A percentile compares a stretch with the other conserved stretches of the same genome.
These are phyloP conservation scores for Apiotrichum laibachii DNA, from an alignment of 1,284 basidiomycete species.

Conservation along the genomic window DNA sequence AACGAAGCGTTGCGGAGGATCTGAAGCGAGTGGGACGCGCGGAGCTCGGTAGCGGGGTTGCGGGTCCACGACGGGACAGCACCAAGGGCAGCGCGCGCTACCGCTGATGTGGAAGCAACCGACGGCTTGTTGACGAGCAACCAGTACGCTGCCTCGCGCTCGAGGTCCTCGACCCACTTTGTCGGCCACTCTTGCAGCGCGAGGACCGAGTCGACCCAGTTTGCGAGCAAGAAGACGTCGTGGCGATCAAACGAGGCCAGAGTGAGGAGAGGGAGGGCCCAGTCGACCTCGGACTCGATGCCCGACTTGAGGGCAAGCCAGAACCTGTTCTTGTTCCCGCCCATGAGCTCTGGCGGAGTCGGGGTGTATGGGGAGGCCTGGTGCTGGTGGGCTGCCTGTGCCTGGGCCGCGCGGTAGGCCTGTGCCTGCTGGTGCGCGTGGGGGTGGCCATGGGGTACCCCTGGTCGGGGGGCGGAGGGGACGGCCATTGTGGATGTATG, in stretches of 20 bases:
- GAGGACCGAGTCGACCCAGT: constrained; percentile 34
- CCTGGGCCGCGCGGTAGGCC: not conserved
- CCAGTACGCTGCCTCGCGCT: constrained; percentile 30
- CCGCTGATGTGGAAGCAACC: not conserved
- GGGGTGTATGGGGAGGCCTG: constrained; percentile 30
- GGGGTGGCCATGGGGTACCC: not conserved
- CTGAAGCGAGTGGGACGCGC: constrained; percentile 40
- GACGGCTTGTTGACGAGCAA: constrained; percentile 2
- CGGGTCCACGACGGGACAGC: constrained; percentile 34
- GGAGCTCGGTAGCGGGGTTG: constrained; percentile 24
- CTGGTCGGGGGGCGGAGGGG: constrained; percentile 17
- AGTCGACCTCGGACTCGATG: constrained; percentile 43
- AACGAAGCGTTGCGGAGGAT: constrained; percentile 44
- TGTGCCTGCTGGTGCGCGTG: constrained; percentile 5
- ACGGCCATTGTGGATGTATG: constrained; percentile 16
- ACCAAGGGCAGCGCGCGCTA: constrained; percentile 21
- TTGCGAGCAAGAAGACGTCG: constrained; percentile 35
- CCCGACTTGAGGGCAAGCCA: constrained; percentile 39
- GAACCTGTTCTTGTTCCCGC: constrained; percentile 34
- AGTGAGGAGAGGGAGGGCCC: constrained; percentile 43
- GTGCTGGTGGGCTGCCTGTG: constrained; percentile 8
- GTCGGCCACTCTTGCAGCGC: constrained; percentile 36
- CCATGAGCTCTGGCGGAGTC: constrained; percentile 24
- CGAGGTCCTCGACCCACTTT: constrained; percentile 37
- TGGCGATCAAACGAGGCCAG: constrained; percentile 36